Percentiles rank a stretch among this genome's conserved stretches.
Conservation (phyloP, 208 protist species). For the Leishmania arabica region DNA sequence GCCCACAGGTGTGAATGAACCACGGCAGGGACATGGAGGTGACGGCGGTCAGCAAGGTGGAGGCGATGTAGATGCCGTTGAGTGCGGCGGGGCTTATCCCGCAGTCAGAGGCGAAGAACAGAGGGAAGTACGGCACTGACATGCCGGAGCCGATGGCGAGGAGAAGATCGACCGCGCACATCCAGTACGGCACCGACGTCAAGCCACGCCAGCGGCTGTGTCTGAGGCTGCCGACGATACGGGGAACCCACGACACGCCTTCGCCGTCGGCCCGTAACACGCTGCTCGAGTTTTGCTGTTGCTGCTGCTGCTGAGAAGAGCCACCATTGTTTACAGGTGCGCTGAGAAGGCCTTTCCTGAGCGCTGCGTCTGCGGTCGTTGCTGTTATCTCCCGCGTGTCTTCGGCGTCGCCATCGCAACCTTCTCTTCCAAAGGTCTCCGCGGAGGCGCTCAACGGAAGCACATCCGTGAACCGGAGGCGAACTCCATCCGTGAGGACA, state of each 20-base stretch:
- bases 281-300: not conserved
- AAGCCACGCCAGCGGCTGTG: not conserved
- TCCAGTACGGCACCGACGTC: constrained; percentile 47
- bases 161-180: constrained; percentile 49
- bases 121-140: constrained; percentile 52
- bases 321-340: not conserved
- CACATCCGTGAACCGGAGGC: not conserved
- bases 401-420: not conserved
- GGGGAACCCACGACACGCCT: too few species aligned
- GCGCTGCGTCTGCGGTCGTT: not conserved
- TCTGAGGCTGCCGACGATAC: not conserved
- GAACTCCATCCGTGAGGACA: not conserved
- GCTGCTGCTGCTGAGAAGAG: not conserved
- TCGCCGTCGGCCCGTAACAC: not conserved
- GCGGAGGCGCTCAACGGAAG: not conserved
- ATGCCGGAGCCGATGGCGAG: constrained; percentile 57
- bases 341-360: not conserved
- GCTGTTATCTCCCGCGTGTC: not conserved
- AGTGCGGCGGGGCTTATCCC: constrained; percentile 31
- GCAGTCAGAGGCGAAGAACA: constrained; percentile 41
- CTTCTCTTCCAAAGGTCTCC: not conserved
- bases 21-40: constrained; percentile 28
- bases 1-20: constrained; percentile 12
- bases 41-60: constrained; percentile 32
- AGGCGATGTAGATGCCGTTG: constrained; percentile 38